Evolutionary conservation across 352 stramenopile genomes (phyloP), one percentile per base, ranked within the genome.

Genomic region (Elongisporangium undulatum): DNA sequence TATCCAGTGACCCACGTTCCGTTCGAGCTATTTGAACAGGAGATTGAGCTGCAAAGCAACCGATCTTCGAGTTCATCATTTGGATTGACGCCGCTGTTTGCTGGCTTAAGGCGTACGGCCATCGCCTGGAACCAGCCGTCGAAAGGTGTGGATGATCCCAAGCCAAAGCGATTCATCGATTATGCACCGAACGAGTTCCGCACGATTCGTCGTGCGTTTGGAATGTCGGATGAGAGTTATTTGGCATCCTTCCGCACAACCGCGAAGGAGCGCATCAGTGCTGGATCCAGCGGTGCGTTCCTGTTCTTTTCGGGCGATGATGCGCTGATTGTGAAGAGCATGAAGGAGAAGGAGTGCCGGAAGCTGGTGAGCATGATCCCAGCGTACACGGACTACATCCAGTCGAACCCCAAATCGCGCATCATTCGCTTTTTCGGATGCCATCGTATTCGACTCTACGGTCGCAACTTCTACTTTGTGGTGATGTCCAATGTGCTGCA

Each of bases 391-490:
- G 67, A 74, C 8, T 91, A 90, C 56, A 62, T 96, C 23, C 71
- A 72, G 49, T 59, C 55, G 49, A 69, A 92, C 48, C 75, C 85
- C 0, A 66, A 77, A 58, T 90, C 78, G 53, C 72, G 89, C 17
- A 72, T 96, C 29, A 94, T 90, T 38, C 80, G 87, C 9, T 95
- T 94, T 57, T 90, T 92, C n/a, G 87, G 87, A 19, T 93, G 84
- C 59, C 87, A 96, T 48, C 75, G 78, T 48, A 78, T 96, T 24
- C 72, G 74, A 5, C 69, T 96, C 9, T 95, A 95, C 50, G 82
- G 83, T 6, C 76, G 82, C 51, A 88, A 87, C 59, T 90, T 92
- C 59, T 89, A 87, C 60, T 92, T 92, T 67, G 78, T 85, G 3
- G 82, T 92, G 54, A 92, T 92, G 82, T 76, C 80, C 2, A 92